A percentile compares a stretch with the other conserved stretches of the same genome.
Conservation (phyloP, 2,329 filamentous ascomycete genomes). For the Cryphonectria naterciae region DNA sequence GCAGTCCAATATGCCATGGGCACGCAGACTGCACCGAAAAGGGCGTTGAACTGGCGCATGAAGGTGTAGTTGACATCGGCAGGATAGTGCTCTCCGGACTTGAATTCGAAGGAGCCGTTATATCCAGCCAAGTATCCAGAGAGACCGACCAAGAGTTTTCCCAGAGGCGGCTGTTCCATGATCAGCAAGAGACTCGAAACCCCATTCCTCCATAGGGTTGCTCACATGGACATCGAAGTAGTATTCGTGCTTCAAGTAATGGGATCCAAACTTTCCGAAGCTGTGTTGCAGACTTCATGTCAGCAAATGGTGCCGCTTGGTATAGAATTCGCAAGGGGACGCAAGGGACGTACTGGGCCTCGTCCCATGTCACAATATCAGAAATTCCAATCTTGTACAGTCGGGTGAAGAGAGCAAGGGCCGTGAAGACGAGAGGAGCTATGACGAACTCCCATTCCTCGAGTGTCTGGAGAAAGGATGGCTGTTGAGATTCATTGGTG, state of each 20-base stretch:
- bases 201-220: not conserved
- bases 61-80: conserved; percentile 95
- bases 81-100: conserved; percentile 95
- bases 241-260: conserved; percentile 98
- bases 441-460: conserved; percentile 66
- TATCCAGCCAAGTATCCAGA: conserved; percentile 96
- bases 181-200: conserved; percentile 28
- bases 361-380: conserved; percentile 69
- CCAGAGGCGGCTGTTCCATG: conserved; percentile 74
- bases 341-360: conserved; percentile 60
- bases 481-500: conserved; percentile 41
- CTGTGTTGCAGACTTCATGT: conserved; percentile 46
- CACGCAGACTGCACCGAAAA: conserved; percentile 90
- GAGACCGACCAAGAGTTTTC: conserved; percentile 97
- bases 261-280: conserved; percentile 97
- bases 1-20: conserved; percentile 96
- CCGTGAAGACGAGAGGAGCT: conserved; percentile 64
- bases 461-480: conserved; percentile 65
- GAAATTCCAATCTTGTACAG: conserved; percentile 72
- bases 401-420: conserved; percentile 67
- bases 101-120: conserved; percentile 99
- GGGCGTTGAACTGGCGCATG: conserved; percentile 97
- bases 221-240: conserved; percentile 77
- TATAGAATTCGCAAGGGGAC: not conserved
- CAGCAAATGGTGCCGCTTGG: conserved; percentile 32